Conservation (phyloP, 371 early-diverging fungal species). For the Choanephora cucurbitarum region DNA sequence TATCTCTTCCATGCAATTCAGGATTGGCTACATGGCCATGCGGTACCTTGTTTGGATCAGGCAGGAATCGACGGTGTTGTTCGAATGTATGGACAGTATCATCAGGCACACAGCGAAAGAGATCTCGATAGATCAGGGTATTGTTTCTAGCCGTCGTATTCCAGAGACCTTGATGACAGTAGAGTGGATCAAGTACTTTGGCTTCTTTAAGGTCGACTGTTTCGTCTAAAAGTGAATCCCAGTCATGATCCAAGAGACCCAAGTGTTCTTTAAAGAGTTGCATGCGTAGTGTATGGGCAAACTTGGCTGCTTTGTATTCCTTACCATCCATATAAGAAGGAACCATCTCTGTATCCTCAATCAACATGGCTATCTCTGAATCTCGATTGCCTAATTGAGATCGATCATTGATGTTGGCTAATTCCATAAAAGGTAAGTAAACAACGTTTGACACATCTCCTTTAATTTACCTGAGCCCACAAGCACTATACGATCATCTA, state of each 20-base stretch:
- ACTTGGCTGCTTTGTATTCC: conserved; percentile 70
- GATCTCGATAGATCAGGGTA: conserved; percentile 69
- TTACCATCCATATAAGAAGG: conserved; percentile 74
- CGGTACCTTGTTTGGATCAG: conserved; percentile 51
- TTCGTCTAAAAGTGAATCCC: conserved; percentile 24
- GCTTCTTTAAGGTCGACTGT: too few relatives aligned
- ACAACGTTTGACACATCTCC: neutral
- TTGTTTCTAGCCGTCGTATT: conserved; percentile 63
- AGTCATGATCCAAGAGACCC: conserved; percentile 58
- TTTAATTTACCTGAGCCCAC: conserved; percentile 72
- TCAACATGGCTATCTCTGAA: conserved; percentile 86
- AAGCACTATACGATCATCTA: conserved; percentile 82
- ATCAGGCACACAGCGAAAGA: conserved; percentile 90
- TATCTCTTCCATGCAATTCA: conserved; percentile 32
- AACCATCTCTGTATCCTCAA: conserved; percentile 77
- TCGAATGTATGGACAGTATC: conserved; percentile 69
- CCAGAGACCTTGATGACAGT: conserved; percentile 68
- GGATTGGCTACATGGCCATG: conserved; percentile 64
- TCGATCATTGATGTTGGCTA: conserved; percentile 65
- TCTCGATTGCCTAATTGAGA: conserved; percentile 90
- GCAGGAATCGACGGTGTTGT: conserved; percentile 61
- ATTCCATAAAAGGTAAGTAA: neutral
- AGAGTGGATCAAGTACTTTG: conserved; percentile 71
- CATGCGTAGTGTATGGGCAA: conserved; percentile 75
- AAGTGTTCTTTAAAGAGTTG: conserved; percentile 86